phyloP scores from a whole-genome alignment of 1,284 basidiomycete species.

The Leccinum pachyderme region DNA sequence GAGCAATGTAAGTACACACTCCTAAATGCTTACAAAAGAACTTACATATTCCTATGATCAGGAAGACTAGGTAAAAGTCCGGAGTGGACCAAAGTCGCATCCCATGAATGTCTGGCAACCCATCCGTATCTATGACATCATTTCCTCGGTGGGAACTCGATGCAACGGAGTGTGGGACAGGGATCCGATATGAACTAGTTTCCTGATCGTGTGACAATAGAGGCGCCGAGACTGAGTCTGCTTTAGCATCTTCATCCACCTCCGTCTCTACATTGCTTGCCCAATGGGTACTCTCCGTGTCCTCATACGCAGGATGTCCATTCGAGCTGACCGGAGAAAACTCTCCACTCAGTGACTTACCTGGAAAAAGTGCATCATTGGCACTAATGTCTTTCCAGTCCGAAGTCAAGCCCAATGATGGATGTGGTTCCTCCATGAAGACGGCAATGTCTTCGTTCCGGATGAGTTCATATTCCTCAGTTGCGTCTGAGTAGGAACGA shows the following conservation, averaged over 20 bases:
- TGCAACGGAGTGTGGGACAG: constrained; percentile 10
- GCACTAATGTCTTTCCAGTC: constrained; percentile 59
- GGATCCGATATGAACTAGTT: constrained; percentile 6
- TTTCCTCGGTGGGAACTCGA: constrained; percentile 3
- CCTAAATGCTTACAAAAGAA: constrained; percentile 8
- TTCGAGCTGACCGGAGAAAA: constrained; percentile 26
- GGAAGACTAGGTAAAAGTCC: constrained; percentile 78
- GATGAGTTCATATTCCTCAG: constrained; percentile 15
- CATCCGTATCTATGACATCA: constrained; percentile 14
- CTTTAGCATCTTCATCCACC: not conserved
- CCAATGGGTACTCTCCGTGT: constrained; percentile 29
- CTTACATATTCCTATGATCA: constrained; percentile 69
- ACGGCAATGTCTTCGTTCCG: constrained; percentile 11
- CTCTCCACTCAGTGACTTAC: constrained; percentile 23
- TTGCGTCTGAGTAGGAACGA: not conserved
- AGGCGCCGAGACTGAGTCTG: constrained; percentile 12
- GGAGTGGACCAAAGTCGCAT: constrained; percentile 42
- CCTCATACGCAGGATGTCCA: constrained; percentile 23
- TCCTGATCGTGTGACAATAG: constrained; percentile 18
- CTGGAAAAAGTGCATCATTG: constrained; percentile 39
- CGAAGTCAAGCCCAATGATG: constrained; percentile 36
- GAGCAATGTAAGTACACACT: not conserved
- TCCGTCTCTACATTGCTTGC: constrained; percentile 25
- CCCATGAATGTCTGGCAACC: constrained; percentile 47
- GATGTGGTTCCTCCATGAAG: constrained; percentile 30